phyloP scores from a whole-genome alignment of 2,329 filamentous ascomycete genomes.

The Neonectria punicea region DNA sequence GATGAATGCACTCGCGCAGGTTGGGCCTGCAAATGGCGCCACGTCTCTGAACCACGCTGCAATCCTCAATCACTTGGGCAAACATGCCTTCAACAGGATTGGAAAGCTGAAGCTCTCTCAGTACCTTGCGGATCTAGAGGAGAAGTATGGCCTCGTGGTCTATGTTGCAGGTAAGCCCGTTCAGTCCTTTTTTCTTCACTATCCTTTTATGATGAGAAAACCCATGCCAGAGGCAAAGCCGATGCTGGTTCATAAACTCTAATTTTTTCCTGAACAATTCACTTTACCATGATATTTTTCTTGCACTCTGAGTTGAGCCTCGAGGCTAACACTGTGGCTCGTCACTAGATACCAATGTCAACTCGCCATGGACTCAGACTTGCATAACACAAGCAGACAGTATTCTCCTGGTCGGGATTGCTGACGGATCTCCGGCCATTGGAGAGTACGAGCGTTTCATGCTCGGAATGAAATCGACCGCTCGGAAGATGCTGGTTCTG shows the following conservation, averaged over 20 bases:
- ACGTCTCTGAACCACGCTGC: conserved; percentile 93
- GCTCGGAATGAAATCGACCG: conserved; percentile 96
- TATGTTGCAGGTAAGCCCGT: conserved; percentile 80
- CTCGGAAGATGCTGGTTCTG: conserved; percentile 90
- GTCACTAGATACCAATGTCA: conserved; percentile 89
- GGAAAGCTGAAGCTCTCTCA: conserved; percentile 95
- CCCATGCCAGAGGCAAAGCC: conserved; percentile 62
- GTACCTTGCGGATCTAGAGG: conserved; percentile 95
- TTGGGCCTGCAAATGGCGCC: conserved; percentile 88
- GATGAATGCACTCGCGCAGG: conserved; percentile 87
- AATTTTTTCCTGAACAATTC: conserved; percentile 72
- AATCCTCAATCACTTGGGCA: conserved; percentile 92
- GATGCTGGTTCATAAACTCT: conserved; percentile 70
- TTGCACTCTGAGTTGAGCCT: conserved; percentile 12
- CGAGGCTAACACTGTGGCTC: conserved; percentile 43
- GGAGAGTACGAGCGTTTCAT: conserved; percentile 98
- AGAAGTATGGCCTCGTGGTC: conserved; percentile 94
- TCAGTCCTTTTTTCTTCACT: conserved; percentile 11
- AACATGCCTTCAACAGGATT: conserved; percentile 97
- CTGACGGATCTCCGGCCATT: conserved; percentile 88
- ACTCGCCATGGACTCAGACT: conserved; percentile 97
- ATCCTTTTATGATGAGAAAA: conserved; percentile 62
- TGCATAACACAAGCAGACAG: conserved; percentile 98
- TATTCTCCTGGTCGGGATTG: conserved; percentile 90
- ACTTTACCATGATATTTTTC: conserved; percentile 4